Percentiles rank a stretch among this genome's conserved stretches.
These are phyloP conservation scores for Vanderwaltozyma yarrowii DNA, from an alignment of 805 yeast species.

Conservation along the genomic window DNA sequence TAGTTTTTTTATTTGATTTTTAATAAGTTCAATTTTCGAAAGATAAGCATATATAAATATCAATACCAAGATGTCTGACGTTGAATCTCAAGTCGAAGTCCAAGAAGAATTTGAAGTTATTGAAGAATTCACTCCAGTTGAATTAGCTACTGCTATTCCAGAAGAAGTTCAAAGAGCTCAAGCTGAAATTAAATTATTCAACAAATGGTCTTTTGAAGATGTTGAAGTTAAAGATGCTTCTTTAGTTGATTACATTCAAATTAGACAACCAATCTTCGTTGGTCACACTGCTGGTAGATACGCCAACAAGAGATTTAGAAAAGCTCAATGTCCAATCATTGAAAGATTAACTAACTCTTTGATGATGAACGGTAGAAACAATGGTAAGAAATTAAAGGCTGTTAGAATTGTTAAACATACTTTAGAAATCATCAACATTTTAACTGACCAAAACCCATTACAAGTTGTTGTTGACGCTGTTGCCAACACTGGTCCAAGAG, in stretches of 20 bases:
- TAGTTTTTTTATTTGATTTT: too few species aligned
- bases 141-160: constrained; percentile 93
- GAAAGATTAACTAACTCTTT: constrained; percentile 99
- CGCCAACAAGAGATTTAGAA: constrained; percentile 99
- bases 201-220: constrained; percentile 99
- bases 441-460: constrained; percentile 98
- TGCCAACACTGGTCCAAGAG: constrained; percentile 99
- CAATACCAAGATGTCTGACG: constrained; percentile 67
- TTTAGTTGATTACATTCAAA: constrained; percentile 95
- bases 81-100: constrained; percentile 49
- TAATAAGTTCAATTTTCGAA: too few species aligned
- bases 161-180: constrained; percentile 94
- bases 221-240: constrained; percentile 97
- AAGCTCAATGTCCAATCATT: constrained; percentile 98
- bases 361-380: constrained; percentile 99
- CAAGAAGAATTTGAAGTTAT: constrained; percentile 61
- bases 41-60: neutral
- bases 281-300: constrained; percentile 99
- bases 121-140: constrained; percentile 62
- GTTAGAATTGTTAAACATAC: constrained; percentile 99
- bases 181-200: constrained; percentile 93
- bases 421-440: constrained; percentile 91
- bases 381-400: constrained; percentile 99
- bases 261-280: constrained; percentile 94
- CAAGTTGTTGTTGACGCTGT: constrained; percentile 99